Evolutionary conservation across 2,329 filamentous ascomycete genomes (phyloP), one percentile per base, ranked within the genome.

Genomic region (Diaporthe humulicola): DNA sequence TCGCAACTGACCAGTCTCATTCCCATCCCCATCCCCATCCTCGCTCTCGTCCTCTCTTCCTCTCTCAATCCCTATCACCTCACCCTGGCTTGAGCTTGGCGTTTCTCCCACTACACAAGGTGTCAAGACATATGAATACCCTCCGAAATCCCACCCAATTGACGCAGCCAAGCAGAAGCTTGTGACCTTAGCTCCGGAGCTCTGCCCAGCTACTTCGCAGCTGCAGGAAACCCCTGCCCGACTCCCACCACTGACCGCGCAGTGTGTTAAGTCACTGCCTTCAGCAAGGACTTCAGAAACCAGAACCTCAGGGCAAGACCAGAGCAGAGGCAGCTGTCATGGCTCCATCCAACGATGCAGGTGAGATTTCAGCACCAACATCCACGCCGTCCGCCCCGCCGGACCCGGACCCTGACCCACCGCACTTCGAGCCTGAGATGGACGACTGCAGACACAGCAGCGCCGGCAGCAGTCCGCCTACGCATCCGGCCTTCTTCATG

Each of bases 401-500:
- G 30, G 33, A 36, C 25, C 52, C 25, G 36, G 19, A n/a, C 30
- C 33, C 48, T 8, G 42, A 36, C 42, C 42, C 61, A n/a, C 25
- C 58, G 40, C 25, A 48, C n/a, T 45, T 30, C 64, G 66, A 71
- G 66, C 61, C 33, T 36, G 71, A 75, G 58, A 56, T 57, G 58
- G 58, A 74, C 52, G 50, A 45, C 4, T 25, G 28, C 52, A 69
- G n/a, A n/a, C 36, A 45, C 66, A 75, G 58, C 74, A 71, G 67
- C 50, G 42, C 42, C 42, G 45, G 40, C 71, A 74, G 71, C 71
- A 75, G 74, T 36, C 71, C 71, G 14, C 71, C 74, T 10, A 71
- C 74, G 50, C 71, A 71, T 22, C 74, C 74, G 52, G 66, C 33
- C 38, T 75, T 74, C 52, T 74, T 67, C 52, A 45, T 42, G 48